Evolutionary conservation across 371 early-diverging fungal genomes (phyloP), one percentile per base, ranked within the genome.

Genomic region (Apophysomyces ossiformis): DNA sequence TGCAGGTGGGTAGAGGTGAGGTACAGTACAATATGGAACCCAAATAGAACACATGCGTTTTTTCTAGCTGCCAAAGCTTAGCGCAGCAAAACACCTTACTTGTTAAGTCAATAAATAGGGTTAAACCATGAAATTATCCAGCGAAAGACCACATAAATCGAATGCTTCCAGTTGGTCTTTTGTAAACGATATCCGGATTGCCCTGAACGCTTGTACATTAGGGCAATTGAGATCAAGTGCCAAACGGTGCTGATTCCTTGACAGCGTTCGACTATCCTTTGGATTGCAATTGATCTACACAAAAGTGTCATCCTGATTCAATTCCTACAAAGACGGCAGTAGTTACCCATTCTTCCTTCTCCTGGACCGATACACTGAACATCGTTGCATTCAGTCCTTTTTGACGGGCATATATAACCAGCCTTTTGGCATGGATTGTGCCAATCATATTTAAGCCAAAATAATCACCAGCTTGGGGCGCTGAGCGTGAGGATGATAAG

Each of bases 391-490:
- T 50, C 21, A 50, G 21, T 9, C 11, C 21, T 21, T 50, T 50
- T 50, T 21, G 21, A 21, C 54, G 54, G 21, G 54, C 54, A 63
- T 73, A 64, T 2, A 84, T 16, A 5, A 68, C 64, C 7, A 84
- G 38, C 13, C 74, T 67, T 32, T 70, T 74, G 11, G 73, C 76
- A 32, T 46, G 69, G 7, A 75, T 79, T 0, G 83, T 79, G 3
- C 81, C 77, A 0, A 82, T 77, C 71, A 86, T 71, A 45, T 73
- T 73, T 4, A 87, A 44, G 6, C 87, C 87, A 71, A 86, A 81
- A 57, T 74, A 86, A 47, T 77, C 75, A 1, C 79, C 80, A 7
- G 37, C 63, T 60, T 36, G 84, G 75, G 21, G 66, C 76, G 77
- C 68, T 15, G 36, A 54, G 18, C 7, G 15, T 16, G 12, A 32